Base-by-base conservation (phyloP, 345 rosid genomes). In the Eucalyptus brandiana region DNA sequence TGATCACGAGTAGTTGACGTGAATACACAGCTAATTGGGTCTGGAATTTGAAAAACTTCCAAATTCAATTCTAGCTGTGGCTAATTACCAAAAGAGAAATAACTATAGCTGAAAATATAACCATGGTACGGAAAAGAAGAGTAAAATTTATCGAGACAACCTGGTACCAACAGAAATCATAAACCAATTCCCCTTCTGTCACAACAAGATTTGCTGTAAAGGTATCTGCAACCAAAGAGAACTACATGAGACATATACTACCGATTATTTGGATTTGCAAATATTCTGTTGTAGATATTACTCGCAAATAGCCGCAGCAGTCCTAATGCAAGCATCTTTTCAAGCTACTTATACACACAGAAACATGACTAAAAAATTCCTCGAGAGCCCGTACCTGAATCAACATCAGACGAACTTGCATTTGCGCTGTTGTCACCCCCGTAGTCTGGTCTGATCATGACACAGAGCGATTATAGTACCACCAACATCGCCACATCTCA, bases 161-260 rank as follows among this genome's bases (percentile, higher is more conserved):
- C 98, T 95, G 99, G 89, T 97, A 98, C 98, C 99, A 97, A 90
- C 98, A 95, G 93, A 94, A 95, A 89, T 98, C 99, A 89, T 96
- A 96, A 6, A 96, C 95, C 85, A 98, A 92, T 92, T 98, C 99
- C 91, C 98, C 99, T 92, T 96, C 99, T 5, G 60, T 88, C 92
- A 97, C 94, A 90, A 95, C 91, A 45, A 95, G 93, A 89, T 92
- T 92, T 6, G 96, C 97, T 86, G 92, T 91, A 93, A 90, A 97
- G 2, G 99, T 96, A 94, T 97, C 99, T 97, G 92, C 90, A 92
- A 87, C 60, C 87, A 37, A 83, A 89, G 88, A 42, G 51, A 89
- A 88, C 15, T 42, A 6, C n/a, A 60, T 83, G 26, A 54, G 26
- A 44, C 12, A n/a, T n/a, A n/a, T n/a, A n/a, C n/a, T n/a, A n/a